Evolutionary conservation across 2,329 filamentous ascomycete species (phyloP).

Genomic region (Hypoxylon sp.): DNA sequence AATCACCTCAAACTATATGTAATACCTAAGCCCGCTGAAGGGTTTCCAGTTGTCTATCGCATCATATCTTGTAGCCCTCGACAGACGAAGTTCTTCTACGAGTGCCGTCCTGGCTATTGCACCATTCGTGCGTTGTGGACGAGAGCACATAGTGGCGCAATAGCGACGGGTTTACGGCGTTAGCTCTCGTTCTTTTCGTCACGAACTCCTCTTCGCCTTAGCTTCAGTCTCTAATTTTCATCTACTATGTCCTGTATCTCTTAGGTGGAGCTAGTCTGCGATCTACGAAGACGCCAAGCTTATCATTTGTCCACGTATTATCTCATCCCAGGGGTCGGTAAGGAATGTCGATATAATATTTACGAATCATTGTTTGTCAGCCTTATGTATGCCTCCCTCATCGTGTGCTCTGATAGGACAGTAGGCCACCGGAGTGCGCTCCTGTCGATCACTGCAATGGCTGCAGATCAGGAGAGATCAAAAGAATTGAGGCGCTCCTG

Average conservation of each 20-base stretch:
- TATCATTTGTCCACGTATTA: not conserved
- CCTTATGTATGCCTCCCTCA: not conserved
- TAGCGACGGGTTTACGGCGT: too few species aligned
- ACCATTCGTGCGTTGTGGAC: too few species aligned
- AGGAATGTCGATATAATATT: not conserved
- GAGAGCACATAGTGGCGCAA: too few species aligned
- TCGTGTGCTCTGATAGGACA: not conserved
- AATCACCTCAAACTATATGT: not conserved
- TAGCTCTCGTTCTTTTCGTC: not conserved
- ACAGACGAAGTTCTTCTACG: not conserved
- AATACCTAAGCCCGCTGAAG: not conserved
- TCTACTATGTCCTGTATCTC: not conserved
- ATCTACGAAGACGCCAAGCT: constrained; percentile 4
- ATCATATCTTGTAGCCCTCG: not conserved
- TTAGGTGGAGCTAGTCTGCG: not conserved
- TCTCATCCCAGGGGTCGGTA: not conserved
- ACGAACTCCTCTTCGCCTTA: not conserved
- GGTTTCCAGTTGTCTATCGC: not conserved
- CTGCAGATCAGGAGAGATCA: not conserved
- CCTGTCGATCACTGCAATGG: not conserved
- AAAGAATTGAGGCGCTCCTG: not conserved
- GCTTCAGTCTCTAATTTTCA: not conserved
- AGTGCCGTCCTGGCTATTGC: not conserved
- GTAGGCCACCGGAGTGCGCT: not conserved
- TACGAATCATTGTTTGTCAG: not conserved